Percentiles rank a stretch among this genome's conserved stretches.
These are phyloP conservation scores for Alternaria incomplexa DNA, from an alignment of 2,329 filamentous ascomycete genomes.

Conservation along the genomic window DNA sequence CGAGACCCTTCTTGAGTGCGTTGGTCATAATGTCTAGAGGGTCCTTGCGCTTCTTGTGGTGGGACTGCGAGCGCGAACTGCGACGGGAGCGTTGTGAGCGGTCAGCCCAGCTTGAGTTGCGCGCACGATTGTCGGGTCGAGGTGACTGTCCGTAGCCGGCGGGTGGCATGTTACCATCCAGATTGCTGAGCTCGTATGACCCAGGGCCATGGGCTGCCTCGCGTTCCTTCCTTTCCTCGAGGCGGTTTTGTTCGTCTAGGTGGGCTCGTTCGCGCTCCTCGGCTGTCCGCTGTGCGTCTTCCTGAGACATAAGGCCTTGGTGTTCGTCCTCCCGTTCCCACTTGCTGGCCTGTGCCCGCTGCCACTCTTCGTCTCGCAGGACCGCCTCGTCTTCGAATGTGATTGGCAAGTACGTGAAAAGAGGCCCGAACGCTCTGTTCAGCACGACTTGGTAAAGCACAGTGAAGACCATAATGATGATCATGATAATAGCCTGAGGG, in stretches of 20 bases:
- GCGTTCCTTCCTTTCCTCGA: conserved; percentile 14
- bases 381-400: conserved; percentile 96
- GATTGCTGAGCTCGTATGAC: conserved; percentile 37
- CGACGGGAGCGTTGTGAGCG: conserved; percentile 37
- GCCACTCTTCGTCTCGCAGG: conserved; percentile 87
- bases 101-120: conserved; percentile 36
- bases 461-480: conserved; percentile 74
- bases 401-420: conserved; percentile 89
- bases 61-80: conserved; percentile 36
- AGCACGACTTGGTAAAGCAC: conserved; percentile 78
- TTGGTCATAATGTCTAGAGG: conserved; percentile 37
- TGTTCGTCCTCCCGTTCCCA: conserved; percentile 64
- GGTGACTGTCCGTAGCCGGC: conserved; percentile 7
- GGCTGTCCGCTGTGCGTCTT: conserved; percentile 35
- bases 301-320: conserved; percentile 45
- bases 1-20: conserved; percentile 34
- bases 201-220: conserved; percentile 18
- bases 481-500: conserved; percentile 84
- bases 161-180: conserved; percentile 21
- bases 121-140: conserved; percentile 26
- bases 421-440: conserved; percentile 81
- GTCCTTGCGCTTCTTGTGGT: conserved; percentile 29
- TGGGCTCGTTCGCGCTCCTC: conserved; percentile 43
- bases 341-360: conserved; percentile 74
- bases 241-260: conserved; percentile 33